Evolutionary conservation across 2,329 filamentous ascomycete species (phyloP).

Genomic region (Xylaria sp.): DNA sequence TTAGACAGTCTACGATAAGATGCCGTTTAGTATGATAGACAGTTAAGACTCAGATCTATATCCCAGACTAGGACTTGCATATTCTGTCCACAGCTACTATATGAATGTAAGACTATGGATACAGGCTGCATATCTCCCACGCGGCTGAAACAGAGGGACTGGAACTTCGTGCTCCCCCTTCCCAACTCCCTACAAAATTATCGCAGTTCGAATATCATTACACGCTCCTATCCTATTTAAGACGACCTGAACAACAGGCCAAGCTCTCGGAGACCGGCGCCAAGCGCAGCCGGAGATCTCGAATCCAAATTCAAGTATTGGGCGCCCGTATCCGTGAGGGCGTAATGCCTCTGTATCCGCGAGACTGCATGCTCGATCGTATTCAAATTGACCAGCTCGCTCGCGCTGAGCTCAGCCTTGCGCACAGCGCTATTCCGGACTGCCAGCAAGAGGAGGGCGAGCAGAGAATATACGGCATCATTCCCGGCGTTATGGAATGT

Average conservation of each 20-base stretch:
- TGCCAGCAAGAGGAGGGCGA: slow-evolving; percentile 20
- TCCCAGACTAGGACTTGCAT: too few species aligned
- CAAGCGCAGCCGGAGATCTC: slow-evolving; percentile 11
- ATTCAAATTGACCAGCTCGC: slow-evolving; percentile 12
- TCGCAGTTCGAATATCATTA: too few species aligned
- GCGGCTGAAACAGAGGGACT: too few species aligned
- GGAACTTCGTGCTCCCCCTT: too few species aligned
- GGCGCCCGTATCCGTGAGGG: background rate
- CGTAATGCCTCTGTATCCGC: slow-evolving; percentile 9
- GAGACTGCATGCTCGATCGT: slow-evolving; percentile 1
- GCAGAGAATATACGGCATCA: slow-evolving; percentile 20
- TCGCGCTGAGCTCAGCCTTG: slow-evolving; percentile 21
- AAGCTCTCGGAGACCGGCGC: slow-evolving; percentile 9
- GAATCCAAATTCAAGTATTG: slow-evolving; percentile 8
- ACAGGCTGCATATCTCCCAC: too few species aligned
- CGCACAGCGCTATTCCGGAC: slow-evolving; percentile 5
- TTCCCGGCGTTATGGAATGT: slow-evolving; percentile 27
- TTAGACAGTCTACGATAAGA: too few species aligned
- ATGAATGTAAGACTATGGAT: too few species aligned
- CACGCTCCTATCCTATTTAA: background rate
- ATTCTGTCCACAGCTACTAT: too few species aligned
- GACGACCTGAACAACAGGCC: background rate
- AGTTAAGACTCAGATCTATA: too few species aligned
- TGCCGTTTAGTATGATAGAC: too few species aligned
- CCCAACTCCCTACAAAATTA: too few species aligned